Evolutionary conservation across 2,329 filamentous ascomycete genomes (phyloP).

Genomic region (Fusarium musae): DNA sequence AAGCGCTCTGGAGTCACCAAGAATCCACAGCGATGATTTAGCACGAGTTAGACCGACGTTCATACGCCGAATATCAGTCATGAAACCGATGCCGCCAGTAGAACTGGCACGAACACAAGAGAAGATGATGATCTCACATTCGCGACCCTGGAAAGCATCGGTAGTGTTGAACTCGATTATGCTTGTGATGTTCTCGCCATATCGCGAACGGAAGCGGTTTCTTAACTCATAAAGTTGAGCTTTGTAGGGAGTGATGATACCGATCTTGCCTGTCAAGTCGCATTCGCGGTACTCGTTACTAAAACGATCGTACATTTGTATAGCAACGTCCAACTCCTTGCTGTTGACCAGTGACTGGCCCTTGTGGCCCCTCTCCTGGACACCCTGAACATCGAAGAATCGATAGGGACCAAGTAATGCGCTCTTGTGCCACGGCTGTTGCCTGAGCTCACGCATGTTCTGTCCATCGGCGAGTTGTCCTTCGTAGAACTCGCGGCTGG

Average conservation of each 20-base stretch:
- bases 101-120: slow-evolving; percentile 94
- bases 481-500: slow-evolving; percentile 93
- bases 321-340: slow-evolving; percentile 85
- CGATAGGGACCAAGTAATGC: slow-evolving; percentile 88
- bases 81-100: slow-evolving; percentile 97
- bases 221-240: slow-evolving; percentile 87
- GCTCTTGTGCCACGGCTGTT: slow-evolving; percentile 86
- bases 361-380: slow-evolving; percentile 81
- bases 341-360: slow-evolving; percentile 92
- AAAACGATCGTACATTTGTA: slow-evolving; percentile 85
- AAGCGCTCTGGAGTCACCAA: slow-evolving; percentile 90
- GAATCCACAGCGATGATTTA: slow-evolving; percentile 95
- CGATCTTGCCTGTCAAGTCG: slow-evolving; percentile 85
- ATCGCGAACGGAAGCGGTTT: slow-evolving; percentile 75
- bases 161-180: slow-evolving; percentile 98
- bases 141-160: slow-evolving; percentile 95
- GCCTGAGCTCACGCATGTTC: slow-evolving; percentile 80
- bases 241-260: slow-evolving; percentile 98
- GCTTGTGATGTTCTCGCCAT: slow-evolving; percentile 79
- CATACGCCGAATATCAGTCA: slow-evolving; percentile 98
- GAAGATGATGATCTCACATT: slow-evolving; percentile 98
- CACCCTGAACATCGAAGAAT: slow-evolving; percentile 95
- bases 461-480: slow-evolving; percentile 84
- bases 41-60: slow-evolving; percentile 98
- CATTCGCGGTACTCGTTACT: slow-evolving; percentile 74